phyloP scores from a whole-genome alignment of 352 stramenopile species.

The Phytophthora pisi region DNA sequence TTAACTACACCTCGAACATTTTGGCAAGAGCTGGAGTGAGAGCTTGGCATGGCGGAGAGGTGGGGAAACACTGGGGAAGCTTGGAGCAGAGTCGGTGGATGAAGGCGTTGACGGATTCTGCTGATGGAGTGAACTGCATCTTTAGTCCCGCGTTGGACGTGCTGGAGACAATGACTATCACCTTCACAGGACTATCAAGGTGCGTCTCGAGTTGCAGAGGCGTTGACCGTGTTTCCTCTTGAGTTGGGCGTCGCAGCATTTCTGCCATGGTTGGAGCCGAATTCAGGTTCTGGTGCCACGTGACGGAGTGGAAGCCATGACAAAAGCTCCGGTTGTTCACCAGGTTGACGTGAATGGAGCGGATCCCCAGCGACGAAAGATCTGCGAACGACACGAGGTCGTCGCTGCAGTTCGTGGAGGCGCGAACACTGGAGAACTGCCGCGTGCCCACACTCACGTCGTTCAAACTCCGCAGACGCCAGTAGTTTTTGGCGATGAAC shows the following conservation, averaged over 20 bases:
- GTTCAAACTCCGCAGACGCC: slow-evolving; percentile 32
- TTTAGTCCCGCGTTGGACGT: slow-evolving; percentile 13
- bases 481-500: slow-evolving; percentile 44
- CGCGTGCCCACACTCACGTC: slow-evolving; percentile 49
- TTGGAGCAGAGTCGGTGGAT: slow-evolving; percentile 1
- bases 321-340: slow-evolving; percentile 19
- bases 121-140: not conserved
- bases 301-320: slow-evolving; percentile 13
- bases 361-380: slow-evolving; percentile 45
- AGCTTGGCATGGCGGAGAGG: too few relatives aligned
- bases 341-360: slow-evolving; percentile 56
- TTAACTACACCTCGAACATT: not conserved
- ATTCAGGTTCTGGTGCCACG: slow-evolving; percentile 12
- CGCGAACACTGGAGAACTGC: slow-evolving; percentile 20
- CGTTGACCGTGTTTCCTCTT: too few relatives aligned
- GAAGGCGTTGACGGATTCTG: slow-evolving; percentile 4
- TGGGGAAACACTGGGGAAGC: too few relatives aligned
- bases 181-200: not conserved
- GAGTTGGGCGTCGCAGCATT: slow-evolving; percentile 11
- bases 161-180: slow-evolving; percentile 22
- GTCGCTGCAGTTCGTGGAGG: slow-evolving; percentile 32
- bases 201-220: slow-evolving; percentile 6
- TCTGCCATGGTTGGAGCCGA: slow-evolving; percentile 3
- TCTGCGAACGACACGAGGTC: slow-evolving; percentile 56
- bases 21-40: not conserved